Conservation (phyloP, 768 basidiomycete genomes). For the Fomitopsis pulvina region DNA sequence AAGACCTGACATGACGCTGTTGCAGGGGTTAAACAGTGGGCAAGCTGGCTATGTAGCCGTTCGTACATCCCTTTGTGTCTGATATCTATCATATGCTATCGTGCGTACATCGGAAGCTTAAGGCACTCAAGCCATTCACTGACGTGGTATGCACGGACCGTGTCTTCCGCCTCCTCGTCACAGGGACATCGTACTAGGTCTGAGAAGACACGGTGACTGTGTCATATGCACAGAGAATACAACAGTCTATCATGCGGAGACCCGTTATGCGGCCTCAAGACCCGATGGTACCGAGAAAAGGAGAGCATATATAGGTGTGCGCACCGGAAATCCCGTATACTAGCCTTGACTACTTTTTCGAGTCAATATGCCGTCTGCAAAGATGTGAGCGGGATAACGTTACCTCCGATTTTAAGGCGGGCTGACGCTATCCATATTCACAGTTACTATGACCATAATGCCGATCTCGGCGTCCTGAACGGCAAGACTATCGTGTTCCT, state of each 20-base stretch:
- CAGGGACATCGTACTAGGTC: constrained; percentile 14
- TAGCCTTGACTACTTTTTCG: neutral
- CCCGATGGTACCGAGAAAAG: neutral
- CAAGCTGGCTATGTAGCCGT: neutral
- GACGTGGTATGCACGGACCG: constrained; percentile 8
- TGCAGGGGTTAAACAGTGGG: neutral
- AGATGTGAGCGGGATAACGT: constrained; percentile 37
- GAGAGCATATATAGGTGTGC: neutral
- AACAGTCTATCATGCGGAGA: neutral
- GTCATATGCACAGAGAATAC: neutral
- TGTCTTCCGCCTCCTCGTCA: constrained; percentile 12
- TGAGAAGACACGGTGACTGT: constrained; percentile 7
- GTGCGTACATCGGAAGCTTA: neutral
- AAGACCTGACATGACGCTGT: constrained; percentile 25
- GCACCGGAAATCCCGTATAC: neutral
- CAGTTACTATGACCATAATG: constrained; percentile 58
- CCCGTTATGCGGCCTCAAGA: neutral
- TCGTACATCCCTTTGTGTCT: neutral
- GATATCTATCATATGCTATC: neutral
- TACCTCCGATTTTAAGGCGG: neutral
- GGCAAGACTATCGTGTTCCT: constrained; percentile 54
- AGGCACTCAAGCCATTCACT: neutral
- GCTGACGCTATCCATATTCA: neutral
- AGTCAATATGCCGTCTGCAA: constrained; percentile 30
- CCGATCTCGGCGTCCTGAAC: constrained; percentile 41